phyloP scores from a whole-genome alignment of 2,329 filamentous ascomycete species.

The Sarocladiaceae sp. region DNA sequence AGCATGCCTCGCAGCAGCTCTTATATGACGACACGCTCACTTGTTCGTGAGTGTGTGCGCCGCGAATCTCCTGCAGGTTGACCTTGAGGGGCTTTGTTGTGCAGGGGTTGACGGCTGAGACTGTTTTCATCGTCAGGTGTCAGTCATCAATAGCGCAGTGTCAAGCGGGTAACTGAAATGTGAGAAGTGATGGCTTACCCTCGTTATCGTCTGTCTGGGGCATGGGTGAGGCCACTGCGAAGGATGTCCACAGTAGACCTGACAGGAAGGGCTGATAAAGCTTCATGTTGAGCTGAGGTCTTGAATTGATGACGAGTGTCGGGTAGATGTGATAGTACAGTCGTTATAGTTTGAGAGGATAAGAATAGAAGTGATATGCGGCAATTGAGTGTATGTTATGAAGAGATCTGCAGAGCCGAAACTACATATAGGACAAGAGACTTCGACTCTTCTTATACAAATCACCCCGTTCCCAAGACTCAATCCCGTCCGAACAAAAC shows the following conservation, averaged over 20 bases:
- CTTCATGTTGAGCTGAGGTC: constrained; percentile 2
- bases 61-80: constrained; percentile 4
- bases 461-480: background rate
- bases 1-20: constrained; percentile 9
- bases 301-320: no score
- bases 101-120: background rate
- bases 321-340: no score
- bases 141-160: no score
- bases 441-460: background rate
- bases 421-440: background rate
- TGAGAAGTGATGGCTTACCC: background rate
- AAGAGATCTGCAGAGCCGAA: constrained; percentile 1
- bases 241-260: background rate
- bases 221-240: background rate
- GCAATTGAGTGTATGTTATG: background rate
- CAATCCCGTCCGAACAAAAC: background rate
- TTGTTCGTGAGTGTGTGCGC: constrained; percentile 1
- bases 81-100: background rate
- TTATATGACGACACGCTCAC: background rate
- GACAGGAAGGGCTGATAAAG: background rate
- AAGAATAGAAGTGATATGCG: background rate
- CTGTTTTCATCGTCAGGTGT: no score
- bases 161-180: no score
- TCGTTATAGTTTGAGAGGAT: background rate
- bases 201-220: background rate